Evolutionary conservation across 306 rosid species (phyloP).

Genomic region (Cajanus cajan): DNA sequence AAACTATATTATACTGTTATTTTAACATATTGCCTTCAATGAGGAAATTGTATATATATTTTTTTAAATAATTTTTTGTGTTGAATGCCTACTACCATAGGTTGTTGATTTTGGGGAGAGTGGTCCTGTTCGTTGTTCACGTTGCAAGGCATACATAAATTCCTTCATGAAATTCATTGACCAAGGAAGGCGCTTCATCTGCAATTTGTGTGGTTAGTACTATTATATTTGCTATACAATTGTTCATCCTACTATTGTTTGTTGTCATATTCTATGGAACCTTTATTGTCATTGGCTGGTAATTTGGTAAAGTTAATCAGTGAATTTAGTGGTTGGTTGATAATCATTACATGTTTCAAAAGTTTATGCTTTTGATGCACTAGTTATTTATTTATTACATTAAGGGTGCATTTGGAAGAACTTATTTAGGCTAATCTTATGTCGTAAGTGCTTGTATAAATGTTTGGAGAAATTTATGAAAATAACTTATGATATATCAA

Average conservation of each 20-base stretch:
- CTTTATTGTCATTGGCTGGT: neutral
- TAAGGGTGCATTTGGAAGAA: neutral
- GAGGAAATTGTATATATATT: neutral
- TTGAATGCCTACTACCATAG: slow-evolving; percentile 41
- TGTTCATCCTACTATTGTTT: slow-evolving; percentile 32
- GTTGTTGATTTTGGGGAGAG: slow-evolving; percentile 98
- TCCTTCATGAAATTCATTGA: slow-evolving; percentile 97
- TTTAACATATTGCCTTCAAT: slow-evolving; percentile 17
- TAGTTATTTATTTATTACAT: neutral
- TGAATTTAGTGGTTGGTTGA: slow-evolving; percentile 7
- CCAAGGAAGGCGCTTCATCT: slow-evolving; percentile 93
- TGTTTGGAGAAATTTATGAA: neutral
- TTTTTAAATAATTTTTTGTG: neutral
- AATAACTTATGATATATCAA: neutral
- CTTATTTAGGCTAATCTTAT: neutral
- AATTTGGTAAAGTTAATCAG: slow-evolving; percentile 1
- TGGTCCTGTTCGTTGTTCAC: slow-evolving; percentile 98
- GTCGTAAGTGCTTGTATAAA: neutral
- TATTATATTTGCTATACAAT: slow-evolving; percentile 7
- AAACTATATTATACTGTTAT: neutral
- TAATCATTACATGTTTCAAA: neutral
- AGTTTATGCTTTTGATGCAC: neutral
- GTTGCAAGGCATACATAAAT: slow-evolving; percentile 95
- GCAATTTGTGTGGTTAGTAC: slow-evolving; percentile 94
- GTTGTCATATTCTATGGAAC: slow-evolving; percentile 11